Base-by-base conservation (phyloP, 2,329 filamentous ascomycete genomes). In the Aspergillus texensis region DNA sequence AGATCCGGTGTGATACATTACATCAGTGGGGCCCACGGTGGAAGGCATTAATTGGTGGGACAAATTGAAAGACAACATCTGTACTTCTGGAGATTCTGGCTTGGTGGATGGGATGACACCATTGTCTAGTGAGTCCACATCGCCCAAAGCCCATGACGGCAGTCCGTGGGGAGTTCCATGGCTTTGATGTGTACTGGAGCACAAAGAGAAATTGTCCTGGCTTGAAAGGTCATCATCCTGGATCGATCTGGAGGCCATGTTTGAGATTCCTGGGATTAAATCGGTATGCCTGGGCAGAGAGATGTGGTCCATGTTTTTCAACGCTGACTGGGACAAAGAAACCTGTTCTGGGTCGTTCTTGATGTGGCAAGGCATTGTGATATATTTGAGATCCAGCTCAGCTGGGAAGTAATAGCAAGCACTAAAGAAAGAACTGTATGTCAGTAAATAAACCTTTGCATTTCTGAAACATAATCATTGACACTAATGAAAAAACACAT, bases 211-310 rank as follows among this genome's bases (percentile, higher is more conserved):
- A 66, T 68, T 75, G 73, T 79, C 78, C 70, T 77, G 76, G 71
- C 74, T 77, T 60, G 76, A 77, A 65, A 79, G 71, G 63, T 80
- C 78, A 77, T 79, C 75, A 78, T 80, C 78, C 74, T 78, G 77
- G 72, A 73, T 61, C 67, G 71, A 70, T 71, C 74, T 76, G 67
- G 78, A 75, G 70, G 74, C 67, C 71, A 78, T 72, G 69, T 75
- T 77, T 71, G 76, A 72, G 55, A 77, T 69, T 71, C 76, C 78
- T 70, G 74, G 76, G 62, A 75, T 66, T 67, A 76, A 67, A 68
- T 75, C 70, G 66, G 65, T 70, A 57, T 76, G 75, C 72, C 76
- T 78, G 65, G 75, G 65, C 57, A 77, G 71, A 64, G 75, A 73
- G 60, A 71, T 69, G 52, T 72, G 71, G 66, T 75, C 73, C 70